Base-by-base conservation (phyloP, 257 asterid genomes). In the Solanum piurae region DNA sequence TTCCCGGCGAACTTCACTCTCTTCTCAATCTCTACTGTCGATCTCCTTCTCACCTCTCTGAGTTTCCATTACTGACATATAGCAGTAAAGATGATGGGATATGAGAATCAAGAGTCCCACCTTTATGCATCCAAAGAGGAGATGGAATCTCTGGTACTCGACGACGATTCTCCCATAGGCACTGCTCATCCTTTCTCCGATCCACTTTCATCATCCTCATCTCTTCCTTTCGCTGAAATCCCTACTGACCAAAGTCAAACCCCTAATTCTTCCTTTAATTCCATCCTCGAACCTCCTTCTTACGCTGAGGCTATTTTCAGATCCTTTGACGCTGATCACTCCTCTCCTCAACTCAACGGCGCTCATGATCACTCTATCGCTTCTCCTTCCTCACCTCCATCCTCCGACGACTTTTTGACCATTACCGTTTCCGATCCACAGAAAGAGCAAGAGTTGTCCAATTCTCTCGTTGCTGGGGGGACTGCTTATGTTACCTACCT, bases 201-300 rank as follows among this genome's bases (percentile, higher is more conserved):
- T 31, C 95, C 95, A 21, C 94, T 93, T 25, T 90, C 94, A 27
- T 9, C 88, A 49, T 89, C 88, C 42, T 89, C 93, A 13, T 91
- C 97, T 55, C 88, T 91, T 2, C 93, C 88, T 84, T 92, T 92
- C 88, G 94, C 91, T 34, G 96, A 94, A 44, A 93, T 95, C 86
- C 92, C 93, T 80, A 91, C 96, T 37, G 91, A 91, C 3, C 69
- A 88, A 66, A 92, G 89, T 92, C 93, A 89, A 68, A 91, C 86
- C 91, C 94, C 95, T 68, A 91, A 82, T 90, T 90, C 87, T 74
- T 89, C 97, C 87, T 93, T 94, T 72, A 92, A 94, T 84, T 89
- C 97, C 88, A 90, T 97, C 88, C 95, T 97, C 83, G 99, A 97
- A 80, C 99, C 99, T 71, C 99, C 99, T n/a, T 97, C 99, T n/a